Base-by-base conservation (phyloP, 2,329 filamentous ascomycete genomes). In the Colletotrichum godetiae region DNA sequence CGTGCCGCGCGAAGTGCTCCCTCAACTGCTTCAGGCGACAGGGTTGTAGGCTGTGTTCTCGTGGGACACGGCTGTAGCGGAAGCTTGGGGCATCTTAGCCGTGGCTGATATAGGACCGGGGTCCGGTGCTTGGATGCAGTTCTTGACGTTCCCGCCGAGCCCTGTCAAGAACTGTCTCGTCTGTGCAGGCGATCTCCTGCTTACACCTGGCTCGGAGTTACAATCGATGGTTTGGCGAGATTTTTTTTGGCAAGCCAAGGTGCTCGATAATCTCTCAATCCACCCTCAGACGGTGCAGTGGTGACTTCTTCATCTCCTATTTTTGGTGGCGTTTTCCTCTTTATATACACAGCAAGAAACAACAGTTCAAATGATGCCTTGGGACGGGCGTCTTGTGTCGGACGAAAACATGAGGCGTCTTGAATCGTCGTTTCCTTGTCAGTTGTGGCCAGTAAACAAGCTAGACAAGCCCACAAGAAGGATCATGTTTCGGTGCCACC, bases 51-150 rank as follows among this genome's bases (percentile, higher is more conserved):
- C 70, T 70, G 60, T 61, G n/a, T 49, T 63, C 42, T 46, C 55
- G 70, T 60, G 70, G 66, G 69, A 35, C 60, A 73, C 61, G 60
- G 70, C 60, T 69, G 46, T 37, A 65, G 60, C 70, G 61, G 70
- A 72, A 70, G 70, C 67, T 70, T 65, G 67, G 70, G 67, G 29
- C 56, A 70, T 60, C 60, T 73, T 70, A 66, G 13, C 35, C 42
- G 67, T 49, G 70, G 56, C 70, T 70, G 67, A 66, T 73, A 73
- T 73, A 70, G 70, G 65, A 37, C 67, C 61, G 67, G 70, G 70
- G 29, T 70, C 31, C 60, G 22, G 24, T 56, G 67, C 56, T 60
- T 61, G 33, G 56, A 60, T 70, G 66, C 53, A 65, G 15, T 27
- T 61, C 56, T 65, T 70, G 70, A 73, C 55, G 70, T 65, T 73